Percentiles rank a stretch among this genome's conserved stretches.
phyloP scores from a whole-genome alignment of 1,284 basidiomycete genomes.

The Stereum hirsutum region DNA sequence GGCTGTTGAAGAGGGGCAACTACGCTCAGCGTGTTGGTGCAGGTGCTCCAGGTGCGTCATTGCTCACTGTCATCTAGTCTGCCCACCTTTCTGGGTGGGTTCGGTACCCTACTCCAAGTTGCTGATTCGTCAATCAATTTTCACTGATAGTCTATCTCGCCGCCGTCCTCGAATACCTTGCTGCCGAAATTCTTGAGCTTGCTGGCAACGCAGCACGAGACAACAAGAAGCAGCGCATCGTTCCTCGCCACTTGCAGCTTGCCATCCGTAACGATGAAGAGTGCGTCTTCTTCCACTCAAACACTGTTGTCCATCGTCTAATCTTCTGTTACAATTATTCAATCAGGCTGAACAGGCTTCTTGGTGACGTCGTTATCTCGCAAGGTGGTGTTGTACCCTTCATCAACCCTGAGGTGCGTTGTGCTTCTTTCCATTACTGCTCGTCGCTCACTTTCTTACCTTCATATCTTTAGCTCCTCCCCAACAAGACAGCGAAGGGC shows the following conservation, averaged over 20 bases:
- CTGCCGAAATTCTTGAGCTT: slow-evolving; percentile 71
- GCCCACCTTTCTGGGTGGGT: too few relatives aligned
- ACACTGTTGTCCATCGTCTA: background rate
- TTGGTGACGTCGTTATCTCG: slow-evolving; percentile 82
- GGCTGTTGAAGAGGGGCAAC: slow-evolving; percentile 63
- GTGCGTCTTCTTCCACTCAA: slow-evolving; percentile 26
- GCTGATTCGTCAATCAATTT: background rate
- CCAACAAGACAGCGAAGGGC: background rate
- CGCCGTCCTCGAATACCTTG: slow-evolving; percentile 63
- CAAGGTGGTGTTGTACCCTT: slow-evolving; percentile 87
- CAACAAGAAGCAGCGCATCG: slow-evolving; percentile 85
- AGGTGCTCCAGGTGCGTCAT: slow-evolving; percentile 48
- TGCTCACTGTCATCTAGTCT: background rate
- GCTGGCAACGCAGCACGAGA: slow-evolving; percentile 64
- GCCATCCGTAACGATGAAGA: slow-evolving; percentile 87
- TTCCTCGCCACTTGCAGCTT: slow-evolving; percentile 84
- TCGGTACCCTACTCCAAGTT: slow-evolving; percentile 1
- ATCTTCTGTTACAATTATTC: too few relatives aligned
- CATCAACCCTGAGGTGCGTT: slow-evolving; percentile 29
- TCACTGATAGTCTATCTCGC: slow-evolving; percentile 58
- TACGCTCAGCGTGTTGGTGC: slow-evolving; percentile 54
- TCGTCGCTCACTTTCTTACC: background rate
- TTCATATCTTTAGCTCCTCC: background rate
- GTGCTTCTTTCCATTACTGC: background rate
- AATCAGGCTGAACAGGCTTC: slow-evolving; percentile 56